Base-by-base conservation (phyloP, 371 early-diverging fungal genomes). In the Mucor saturninus region DNA sequence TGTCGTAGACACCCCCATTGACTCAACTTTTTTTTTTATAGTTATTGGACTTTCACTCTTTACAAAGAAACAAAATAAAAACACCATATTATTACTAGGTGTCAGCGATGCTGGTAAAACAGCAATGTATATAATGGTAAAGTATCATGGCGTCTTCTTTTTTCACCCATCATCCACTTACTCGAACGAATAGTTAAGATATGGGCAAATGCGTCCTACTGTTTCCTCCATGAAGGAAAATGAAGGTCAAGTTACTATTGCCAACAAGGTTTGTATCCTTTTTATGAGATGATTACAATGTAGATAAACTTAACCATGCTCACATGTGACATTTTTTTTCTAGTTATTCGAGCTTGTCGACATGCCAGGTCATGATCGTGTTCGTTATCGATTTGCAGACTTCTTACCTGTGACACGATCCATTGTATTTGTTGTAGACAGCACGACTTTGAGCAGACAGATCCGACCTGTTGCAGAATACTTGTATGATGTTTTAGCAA, bases 281-380 rank as follows among this genome's bases (percentile, higher is more conserved):
- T 1, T 35, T 35, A 8, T 4, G 35, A 35, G 6, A 35, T 8
- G 1, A 35, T 1, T 35, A 60, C 21, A 4, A 39, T 6, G 28
- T 5, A 46, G n/a, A n/a, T n/a, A 21, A 11, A 21, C 35, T 6
- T 6, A 35, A 35, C 35, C 0, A 35, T 21, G 29, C 10, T n/a
- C 6, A 21, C 21, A 37, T 21, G 15, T 14, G 2, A 26, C 35
- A 30, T 10, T 35, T 35, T 2, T 2, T 35, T 35, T 9, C 55
- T 31, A 82, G 63, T 72, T 81, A 8, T 66, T 81, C 35, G 86
- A 86, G 40, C 62, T 93, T n/a, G 88, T 95, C 3, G 96, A 95
- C 74, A 72, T 95, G 15, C 96, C 96, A 9, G 96, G 96, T 9
- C 95, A 95, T 69, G 91, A 91, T 64, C 92, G 90, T 61, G 84